Evolutionary conservation across 805 yeast genomes (phyloP).

Genomic region (Lipomyces chichibuensis): DNA sequence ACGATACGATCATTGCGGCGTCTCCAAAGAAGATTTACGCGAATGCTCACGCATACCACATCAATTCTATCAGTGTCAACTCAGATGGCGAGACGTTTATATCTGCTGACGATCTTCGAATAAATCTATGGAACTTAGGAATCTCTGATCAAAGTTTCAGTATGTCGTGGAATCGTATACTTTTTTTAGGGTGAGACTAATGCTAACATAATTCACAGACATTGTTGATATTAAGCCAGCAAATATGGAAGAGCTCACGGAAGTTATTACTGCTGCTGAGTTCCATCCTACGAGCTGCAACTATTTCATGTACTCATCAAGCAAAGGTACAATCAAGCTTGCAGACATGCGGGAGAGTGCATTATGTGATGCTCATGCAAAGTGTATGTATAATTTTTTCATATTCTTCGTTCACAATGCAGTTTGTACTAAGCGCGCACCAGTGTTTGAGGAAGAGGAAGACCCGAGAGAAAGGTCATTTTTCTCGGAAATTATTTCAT

Average conservation of each 20-base stretch:
- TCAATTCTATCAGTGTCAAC: constrained; percentile 91
- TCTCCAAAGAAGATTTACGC: constrained; percentile 89
- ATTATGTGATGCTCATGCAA: constrained; percentile 84
- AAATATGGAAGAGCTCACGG: constrained; percentile 98
- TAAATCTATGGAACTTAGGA: constrained; percentile 92
- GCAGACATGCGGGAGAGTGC: constrained; percentile 97
- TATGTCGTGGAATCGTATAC: background rate
- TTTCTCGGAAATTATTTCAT: constrained; percentile 94
- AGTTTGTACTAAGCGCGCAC: constrained; percentile 42
- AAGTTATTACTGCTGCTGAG: constrained; percentile 94
- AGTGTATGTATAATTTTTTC: constrained; percentile 33
- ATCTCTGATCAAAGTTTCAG: constrained; percentile 92
- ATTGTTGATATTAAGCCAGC: constrained; percentile 97
- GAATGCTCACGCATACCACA: constrained; percentile 98
- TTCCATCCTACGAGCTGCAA: constrained; percentile 94
- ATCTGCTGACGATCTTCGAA: constrained; percentile 89
- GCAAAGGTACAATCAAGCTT: constrained; percentile 92
- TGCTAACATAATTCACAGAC: constrained; percentile 42
- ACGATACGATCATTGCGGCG: constrained; percentile 93
- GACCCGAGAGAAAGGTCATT: constrained; percentile 93
- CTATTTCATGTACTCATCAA: constrained; percentile 89
- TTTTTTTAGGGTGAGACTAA: background rate
- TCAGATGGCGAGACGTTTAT: constrained; percentile 95
- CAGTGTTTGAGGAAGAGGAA: constrained; percentile 83
- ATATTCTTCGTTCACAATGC: background rate